Conservation (phyloP, 2,329 filamentous ascomycete genomes). For the Cordyceps militaris region DNA sequence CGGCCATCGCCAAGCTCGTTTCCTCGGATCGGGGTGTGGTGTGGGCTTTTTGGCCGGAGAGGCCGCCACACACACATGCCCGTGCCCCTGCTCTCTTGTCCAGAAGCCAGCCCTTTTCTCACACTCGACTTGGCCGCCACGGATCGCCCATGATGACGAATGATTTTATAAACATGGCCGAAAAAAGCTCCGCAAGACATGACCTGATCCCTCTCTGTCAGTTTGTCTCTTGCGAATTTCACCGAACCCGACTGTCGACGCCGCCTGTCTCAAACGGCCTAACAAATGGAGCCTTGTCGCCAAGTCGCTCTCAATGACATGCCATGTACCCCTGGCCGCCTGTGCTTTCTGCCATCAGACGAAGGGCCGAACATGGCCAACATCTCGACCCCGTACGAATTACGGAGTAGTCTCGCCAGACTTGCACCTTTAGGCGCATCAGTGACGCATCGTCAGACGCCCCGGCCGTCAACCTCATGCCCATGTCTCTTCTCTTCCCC, state of each 20-base stretch:
- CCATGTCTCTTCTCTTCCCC: constrained; percentile 9
- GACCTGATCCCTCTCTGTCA: background rate
- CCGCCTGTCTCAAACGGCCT: background rate
- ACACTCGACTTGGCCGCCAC: background rate
- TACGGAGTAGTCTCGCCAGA: background rate
- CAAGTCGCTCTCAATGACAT: too few relatives aligned
- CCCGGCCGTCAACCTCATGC: background rate
- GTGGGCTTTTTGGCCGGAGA: background rate
- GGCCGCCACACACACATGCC: background rate
- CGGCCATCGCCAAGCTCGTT: background rate
- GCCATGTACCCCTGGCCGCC: background rate
- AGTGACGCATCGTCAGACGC: too few relatives aligned
- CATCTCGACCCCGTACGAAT: too few relatives aligned
- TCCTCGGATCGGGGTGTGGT: background rate
- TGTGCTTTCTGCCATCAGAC: background rate
- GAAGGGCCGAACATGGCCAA: too few relatives aligned
- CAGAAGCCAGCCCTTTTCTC: too few relatives aligned
- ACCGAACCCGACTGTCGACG: constrained; percentile 1
- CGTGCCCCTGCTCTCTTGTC: too few relatives aligned
- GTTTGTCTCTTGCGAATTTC: background rate
- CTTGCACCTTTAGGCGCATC: background rate
- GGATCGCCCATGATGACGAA: background rate
- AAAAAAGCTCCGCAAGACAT: constrained; percentile 3
- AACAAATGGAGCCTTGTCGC: background rate
- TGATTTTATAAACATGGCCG: background rate